These are phyloP conservation scores for Trichoderma semiorbis DNA, from an alignment of 2,329 filamentous ascomycete species.

Conservation along the genomic window DNA sequence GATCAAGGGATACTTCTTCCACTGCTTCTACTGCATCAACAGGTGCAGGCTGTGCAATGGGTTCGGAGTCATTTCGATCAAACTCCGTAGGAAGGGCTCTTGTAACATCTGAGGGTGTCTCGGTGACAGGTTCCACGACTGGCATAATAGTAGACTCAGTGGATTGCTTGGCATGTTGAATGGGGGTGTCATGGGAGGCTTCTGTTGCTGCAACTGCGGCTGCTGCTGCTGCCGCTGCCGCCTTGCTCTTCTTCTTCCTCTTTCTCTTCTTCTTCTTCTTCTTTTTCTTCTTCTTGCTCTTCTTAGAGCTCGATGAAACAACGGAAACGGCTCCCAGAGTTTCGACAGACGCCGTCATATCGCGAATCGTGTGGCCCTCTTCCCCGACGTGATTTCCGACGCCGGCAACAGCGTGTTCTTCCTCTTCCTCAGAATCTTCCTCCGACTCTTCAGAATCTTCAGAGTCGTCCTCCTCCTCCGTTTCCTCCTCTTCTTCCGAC, in stretches of 20 bases:
- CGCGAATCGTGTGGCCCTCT: background rate
- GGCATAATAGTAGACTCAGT: background rate
- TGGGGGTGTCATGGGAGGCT: background rate
- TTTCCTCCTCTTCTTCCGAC: background rate
- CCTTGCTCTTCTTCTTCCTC: background rate
- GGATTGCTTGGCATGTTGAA: background rate
- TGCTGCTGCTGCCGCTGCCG: background rate
- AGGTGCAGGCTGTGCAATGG: background rate
- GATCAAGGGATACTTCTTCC: background rate
- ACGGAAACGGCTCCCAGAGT: background rate
- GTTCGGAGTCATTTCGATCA: background rate
- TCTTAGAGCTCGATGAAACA: conserved; percentile 17
- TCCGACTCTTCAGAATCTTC: conserved; percentile 17
- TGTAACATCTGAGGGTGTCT: background rate
- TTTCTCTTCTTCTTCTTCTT: conserved; percentile 11
- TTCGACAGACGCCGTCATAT: conserved; percentile 6
- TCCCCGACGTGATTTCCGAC: background rate
- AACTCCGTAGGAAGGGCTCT: background rate
- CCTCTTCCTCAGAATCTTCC: background rate
- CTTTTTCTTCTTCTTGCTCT: conserved; percentile 21
- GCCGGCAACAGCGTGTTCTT: background rate
- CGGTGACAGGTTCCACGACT: background rate
- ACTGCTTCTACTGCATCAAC: background rate
- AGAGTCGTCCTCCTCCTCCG: conserved; percentile 7
- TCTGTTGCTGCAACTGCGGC: background rate